Evolutionary conservation across 305 asterid genomes (phyloP).

Genomic region (Solanum hybrid): DNA sequence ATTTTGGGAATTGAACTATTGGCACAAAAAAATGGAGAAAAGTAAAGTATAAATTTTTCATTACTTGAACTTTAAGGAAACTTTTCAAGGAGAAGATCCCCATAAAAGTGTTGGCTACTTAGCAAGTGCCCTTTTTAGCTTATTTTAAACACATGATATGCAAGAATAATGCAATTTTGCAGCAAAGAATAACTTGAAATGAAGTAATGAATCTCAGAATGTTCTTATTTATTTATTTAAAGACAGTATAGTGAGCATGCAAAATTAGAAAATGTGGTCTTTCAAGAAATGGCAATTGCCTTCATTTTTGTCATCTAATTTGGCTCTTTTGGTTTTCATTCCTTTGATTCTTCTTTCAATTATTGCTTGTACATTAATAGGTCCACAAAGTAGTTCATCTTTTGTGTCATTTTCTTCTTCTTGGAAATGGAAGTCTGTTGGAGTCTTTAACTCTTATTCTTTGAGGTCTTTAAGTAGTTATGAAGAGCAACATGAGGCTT

Average conservation of each 20-base stretch:
- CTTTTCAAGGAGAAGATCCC: constrained; percentile 14
- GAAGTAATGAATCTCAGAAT: constrained; percentile 40
- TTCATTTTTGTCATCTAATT: constrained; percentile 25
- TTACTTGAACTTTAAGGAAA: constrained; percentile 33
- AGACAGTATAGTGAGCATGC: background rate
- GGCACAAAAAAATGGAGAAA: background rate
- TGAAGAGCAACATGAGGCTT: background rate
- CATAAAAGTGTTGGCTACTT: background rate
- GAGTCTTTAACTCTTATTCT: constrained; percentile 21
- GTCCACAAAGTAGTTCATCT: constrained; percentile 15
- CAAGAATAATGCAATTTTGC: constrained; percentile 31
- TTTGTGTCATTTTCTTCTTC: constrained; percentile 10
- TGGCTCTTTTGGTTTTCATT: constrained; percentile 29
- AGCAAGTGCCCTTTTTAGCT: constrained; percentile 5
- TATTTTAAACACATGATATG: background rate
- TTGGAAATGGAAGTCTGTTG: constrained; percentile 29
- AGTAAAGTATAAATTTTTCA: background rate
- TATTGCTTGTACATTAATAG: constrained; percentile 18
- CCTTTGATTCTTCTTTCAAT: constrained; percentile 41
- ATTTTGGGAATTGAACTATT: background rate
- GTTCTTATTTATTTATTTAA: background rate
- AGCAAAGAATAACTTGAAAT: constrained; percentile 47
- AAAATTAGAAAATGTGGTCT: constrained; percentile 19
- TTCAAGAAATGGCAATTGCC: constrained; percentile 23
- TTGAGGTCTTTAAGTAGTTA: background rate